phyloP scores from a whole-genome alignment of 169 alveolate genomes.

The Plasmodium reichenowi region DNA sequence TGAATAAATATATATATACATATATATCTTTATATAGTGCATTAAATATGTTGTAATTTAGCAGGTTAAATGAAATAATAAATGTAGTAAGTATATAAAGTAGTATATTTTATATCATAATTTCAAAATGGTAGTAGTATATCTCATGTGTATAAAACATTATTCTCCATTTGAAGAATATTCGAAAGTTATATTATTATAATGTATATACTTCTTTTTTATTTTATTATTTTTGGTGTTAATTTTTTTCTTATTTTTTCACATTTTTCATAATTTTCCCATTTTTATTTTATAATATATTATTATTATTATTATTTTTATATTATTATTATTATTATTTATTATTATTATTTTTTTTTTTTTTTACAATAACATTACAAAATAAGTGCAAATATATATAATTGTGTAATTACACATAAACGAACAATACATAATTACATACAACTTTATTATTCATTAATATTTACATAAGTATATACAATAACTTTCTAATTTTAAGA shows the following conservation, averaged over 20 bases:
- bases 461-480: too few species aligned
- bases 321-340: not conserved
- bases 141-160: not conserved
- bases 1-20: conserved; percentile 11
- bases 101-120: conserved; percentile 5
- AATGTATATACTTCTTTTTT: too few species aligned
- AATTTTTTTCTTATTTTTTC: conserved; percentile 4
- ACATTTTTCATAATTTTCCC: not conserved
- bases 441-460: too few species aligned
- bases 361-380: conserved; percentile 17
- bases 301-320: conserved; percentile 15
- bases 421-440: too few species aligned
- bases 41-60: conserved; percentile 8
- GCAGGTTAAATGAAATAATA: conserved; percentile 26
- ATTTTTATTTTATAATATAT: conserved; percentile 21
- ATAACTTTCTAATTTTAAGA: too few species aligned
- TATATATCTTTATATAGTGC: conserved; percentile 10
- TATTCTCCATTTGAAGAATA: conserved; percentile 8
- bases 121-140: conserved; percentile 7
- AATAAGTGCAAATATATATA: not conserved
- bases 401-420: conserved; percentile 64
- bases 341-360: conserved; percentile 15
- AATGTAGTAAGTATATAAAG: conserved; percentile 17
- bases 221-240: conserved; percentile 1
- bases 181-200: not conserved